Evolutionary conservation across 257 asterid genomes (phyloP), one percentile per base, ranked within the genome.

Genomic region (Ajuga chamaepitys): DNA sequence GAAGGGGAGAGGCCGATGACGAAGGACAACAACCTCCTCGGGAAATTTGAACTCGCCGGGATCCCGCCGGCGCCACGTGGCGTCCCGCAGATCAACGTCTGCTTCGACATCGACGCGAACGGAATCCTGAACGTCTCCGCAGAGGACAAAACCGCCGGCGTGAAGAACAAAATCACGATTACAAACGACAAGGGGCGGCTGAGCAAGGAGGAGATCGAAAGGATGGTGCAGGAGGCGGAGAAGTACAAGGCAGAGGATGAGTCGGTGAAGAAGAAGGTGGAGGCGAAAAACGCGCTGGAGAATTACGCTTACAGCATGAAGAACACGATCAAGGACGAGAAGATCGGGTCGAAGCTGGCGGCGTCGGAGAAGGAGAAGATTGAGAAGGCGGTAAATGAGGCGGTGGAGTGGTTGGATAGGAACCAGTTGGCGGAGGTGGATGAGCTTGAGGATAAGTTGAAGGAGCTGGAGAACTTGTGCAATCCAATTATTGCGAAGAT

Each of bases 401-500:
- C 80, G 0, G 28, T 82, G 8, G 79, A 78, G 26, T 85, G 86
- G 91, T 30, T 85, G 76, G 91, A 82, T 8, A 16, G 86, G 66
- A 84, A 84, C 32, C 91, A 82, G 70, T 25, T 84, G 75, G 86
- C 86, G 35, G 91, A 84, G 53, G 91, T 82, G 32, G 84, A 84
- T 71, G 86, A 84, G 50, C 59, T 81, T 63, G 88, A 84, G 55
- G 91, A 82, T 13, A 84, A 79, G 50, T 60, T 79, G 82, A 84
- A 84, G 74, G 90, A 77, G 54, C 71, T 84, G 74, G 86, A 81
- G 75, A 75, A 28, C 9, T 22, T 84, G 48, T 75, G 87, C 63
- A 79, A 81, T 46, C 87, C 87, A 1, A 77, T 81, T 9, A 74
- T 81, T 11, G 72, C 86, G 0, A 81, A 73, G 66, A 75, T 81